Base-by-base conservation (phyloP, 306 rosid genomes). In the Cicer cuneatum region DNA sequence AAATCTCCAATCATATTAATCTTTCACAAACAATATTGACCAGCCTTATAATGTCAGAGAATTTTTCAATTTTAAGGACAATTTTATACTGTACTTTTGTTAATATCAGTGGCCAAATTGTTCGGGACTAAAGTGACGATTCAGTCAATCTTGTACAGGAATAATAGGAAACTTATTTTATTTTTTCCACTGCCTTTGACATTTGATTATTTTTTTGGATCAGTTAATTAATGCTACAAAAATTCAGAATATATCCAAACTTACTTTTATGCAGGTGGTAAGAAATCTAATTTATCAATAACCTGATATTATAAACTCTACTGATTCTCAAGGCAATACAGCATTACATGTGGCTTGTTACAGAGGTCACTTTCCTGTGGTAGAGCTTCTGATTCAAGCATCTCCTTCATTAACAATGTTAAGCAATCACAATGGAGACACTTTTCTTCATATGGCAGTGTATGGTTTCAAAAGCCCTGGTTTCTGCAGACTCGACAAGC, bases 381-480 rank as follows among this genome's bases (percentile, higher is more conserved):
- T 94, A 60, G 91, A 92, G 84, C 73, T 85, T 75, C 75, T 94
- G 78, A 73, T 88, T 60, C 77, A 39, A 61, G 86, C 80, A 59
- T 88, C 89, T 64, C 89, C 95, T 10, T 83, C 83, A 0, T 76
- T 89, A 64, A 41, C 88, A 70, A 57, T 75, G 24, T 59, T 80
- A 62, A 73, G 80, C 78, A 94, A 94, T 87, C 66, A 85, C 71
- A 76, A 81, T 72, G 99, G 99, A 41, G 95, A 92, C 67, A 92
- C 98, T 41, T 86, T 92, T 83, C 93, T 92, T 66, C 99, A 90
- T 75, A 84, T 85, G 90, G 90, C 95, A 42, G 93, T 90, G 72
- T 84, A 89, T 75, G 99, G 99, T 80, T 94, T 92, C 85, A 80
- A 86, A 76, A 88, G 93, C 70, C 95, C 93, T 5, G 95, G 96